A percentile compares a stretch with the other conserved stretches of the same genome.
Evolutionary conservation across 345 rosid species (phyloP).

Genomic region (Salix arbutifolia): DNA sequence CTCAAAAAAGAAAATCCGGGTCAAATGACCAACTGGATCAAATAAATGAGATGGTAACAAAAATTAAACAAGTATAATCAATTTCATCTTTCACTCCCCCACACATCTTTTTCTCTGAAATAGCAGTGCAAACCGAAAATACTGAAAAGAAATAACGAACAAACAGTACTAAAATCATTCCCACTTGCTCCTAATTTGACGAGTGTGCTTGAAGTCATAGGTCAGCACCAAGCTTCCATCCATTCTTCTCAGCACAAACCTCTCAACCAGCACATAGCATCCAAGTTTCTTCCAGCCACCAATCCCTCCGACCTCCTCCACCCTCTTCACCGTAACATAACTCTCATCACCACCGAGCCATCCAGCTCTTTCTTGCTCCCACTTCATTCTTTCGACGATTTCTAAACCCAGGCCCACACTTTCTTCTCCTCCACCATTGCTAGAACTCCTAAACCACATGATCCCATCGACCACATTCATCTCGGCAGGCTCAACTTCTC

Average conservation of each 20-base stretch:
- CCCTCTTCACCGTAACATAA: not conserved
- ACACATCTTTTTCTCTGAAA: no score
- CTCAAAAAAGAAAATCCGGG: no score
- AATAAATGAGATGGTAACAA: no score
- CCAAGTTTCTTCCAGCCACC: conserved; percentile 8
- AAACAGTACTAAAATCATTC: not conserved
- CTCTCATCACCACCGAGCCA: not conserved
- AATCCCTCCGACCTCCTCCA: conserved; percentile 3
- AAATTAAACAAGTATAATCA: no score
- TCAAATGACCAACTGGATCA: no score
- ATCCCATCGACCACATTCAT: not conserved
- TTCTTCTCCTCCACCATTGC: not conserved
- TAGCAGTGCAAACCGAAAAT: no score
- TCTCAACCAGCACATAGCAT: conserved; percentile 16
- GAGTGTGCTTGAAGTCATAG: conserved; percentile 10
- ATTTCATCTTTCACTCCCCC: no score
- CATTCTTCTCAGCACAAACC: conserved; percentile 14
- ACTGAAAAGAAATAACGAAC: no score
- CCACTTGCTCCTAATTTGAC: conserved; percentile 3
- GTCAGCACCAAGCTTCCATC: conserved; percentile 14
- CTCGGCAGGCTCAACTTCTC: not conserved
- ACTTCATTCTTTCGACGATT: conserved; percentile 16
- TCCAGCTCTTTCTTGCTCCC: conserved; percentile 10
- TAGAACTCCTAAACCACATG: conserved; percentile 3
- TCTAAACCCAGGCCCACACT: not conserved